A percentile compares a stretch with the other conserved stretches of the same genome.
Conservation (phyloP, 2,329 filamentous ascomycete genomes). For the Cladosporium sp. region DNA sequence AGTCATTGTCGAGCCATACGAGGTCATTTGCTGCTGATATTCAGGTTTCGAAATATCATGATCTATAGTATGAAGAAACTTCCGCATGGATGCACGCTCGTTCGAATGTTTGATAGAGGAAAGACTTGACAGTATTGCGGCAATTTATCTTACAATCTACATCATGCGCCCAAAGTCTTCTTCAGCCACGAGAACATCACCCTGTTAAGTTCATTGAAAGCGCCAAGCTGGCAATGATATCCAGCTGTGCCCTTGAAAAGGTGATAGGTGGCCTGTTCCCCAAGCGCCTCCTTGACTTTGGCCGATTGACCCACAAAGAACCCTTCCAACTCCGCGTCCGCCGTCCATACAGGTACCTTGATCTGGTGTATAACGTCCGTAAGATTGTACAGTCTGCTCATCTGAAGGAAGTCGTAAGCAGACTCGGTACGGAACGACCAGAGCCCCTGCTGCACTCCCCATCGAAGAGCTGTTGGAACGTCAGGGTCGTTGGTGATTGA, state of each 20-base stretch:
- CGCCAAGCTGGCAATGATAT: neutral
- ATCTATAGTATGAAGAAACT: too few species aligned
- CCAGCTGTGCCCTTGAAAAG: neutral
- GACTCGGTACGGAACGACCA: conserved; percentile 22
- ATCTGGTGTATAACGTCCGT: conserved; percentile 23
- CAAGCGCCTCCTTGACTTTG: neutral
- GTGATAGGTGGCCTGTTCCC: neutral
- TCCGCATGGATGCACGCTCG: too few species aligned
- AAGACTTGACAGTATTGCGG: too few species aligned
- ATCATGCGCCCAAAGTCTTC: neutral
- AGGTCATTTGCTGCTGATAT: too few species aligned
- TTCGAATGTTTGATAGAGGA: too few species aligned
- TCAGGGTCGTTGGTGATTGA: neutral
- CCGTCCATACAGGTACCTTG: conserved; percentile 32
- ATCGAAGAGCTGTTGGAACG: neutral
- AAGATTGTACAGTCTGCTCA: conserved; percentile 11
- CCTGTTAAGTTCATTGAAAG: neutral
- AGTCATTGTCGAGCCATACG: too few species aligned
- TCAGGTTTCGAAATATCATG: too few species aligned
- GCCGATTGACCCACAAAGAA: neutral
- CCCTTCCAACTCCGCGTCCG: conserved; percentile 19
- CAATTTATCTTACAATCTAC: too few species aligned
- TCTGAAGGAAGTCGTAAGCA: conserved; percentile 18
- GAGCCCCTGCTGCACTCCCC: conserved; percentile 22
- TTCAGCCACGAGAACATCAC: neutral